phyloP scores from a whole-genome alignment of 176 grass and related monocot genomes.

The Aegilops sharonensis region DNA sequence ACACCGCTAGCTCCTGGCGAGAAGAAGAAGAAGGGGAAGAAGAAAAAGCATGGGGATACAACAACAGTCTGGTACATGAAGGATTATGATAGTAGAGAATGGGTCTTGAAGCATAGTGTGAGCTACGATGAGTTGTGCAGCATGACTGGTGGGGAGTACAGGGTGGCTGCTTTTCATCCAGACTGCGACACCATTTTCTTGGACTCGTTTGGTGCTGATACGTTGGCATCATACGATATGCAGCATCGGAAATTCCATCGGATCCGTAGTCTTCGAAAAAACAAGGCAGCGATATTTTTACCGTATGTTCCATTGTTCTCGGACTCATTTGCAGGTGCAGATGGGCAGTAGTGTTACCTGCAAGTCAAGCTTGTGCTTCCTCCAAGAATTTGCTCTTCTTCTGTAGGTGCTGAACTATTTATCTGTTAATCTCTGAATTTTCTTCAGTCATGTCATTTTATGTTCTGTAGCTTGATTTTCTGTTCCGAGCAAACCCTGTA shows the following conservation, averaged over 20 bases:
- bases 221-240: not conserved
- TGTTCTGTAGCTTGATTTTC: not conserved
- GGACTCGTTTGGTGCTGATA: not conserved
- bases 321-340: not conserved
- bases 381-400: not conserved
- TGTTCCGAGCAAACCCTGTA: not conserved
- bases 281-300: not conserved
- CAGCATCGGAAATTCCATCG: not conserved
- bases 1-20: not conserved
- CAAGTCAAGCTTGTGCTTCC: not conserved
- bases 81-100: constrained; percentile 11
- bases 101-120: not conserved
- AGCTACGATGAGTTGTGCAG: not conserved
- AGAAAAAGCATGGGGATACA: not conserved
- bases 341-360: not conserved
- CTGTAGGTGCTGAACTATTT: not conserved
- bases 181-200: not conserved
- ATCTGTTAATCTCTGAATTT: not conserved
- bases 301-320: not conserved
- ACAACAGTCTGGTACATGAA: not conserved
- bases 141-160: not conserved
- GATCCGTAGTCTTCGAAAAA: not conserved
- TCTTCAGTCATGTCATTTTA: not conserved
- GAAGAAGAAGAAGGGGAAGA: not conserved
- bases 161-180: not conserved